Evolutionary conservation across 176 grass and related monocot genomes (phyloP), one percentile per base, ranked within the genome.

Genomic region (Zizania latifolia): DNA sequence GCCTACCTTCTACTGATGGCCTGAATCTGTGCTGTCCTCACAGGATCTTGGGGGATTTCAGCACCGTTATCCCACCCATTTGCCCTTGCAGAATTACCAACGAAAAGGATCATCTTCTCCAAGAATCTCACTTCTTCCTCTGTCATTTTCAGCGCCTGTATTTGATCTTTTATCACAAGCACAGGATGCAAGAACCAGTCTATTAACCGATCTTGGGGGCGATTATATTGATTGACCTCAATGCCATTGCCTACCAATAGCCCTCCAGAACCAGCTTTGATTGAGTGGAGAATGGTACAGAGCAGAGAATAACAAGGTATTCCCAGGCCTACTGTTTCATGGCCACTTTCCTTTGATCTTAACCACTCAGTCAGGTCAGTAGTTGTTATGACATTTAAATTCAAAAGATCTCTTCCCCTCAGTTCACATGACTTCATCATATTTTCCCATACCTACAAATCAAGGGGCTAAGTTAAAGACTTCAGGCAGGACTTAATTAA

Each of bases 141-240:
- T 4, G 77, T 81, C 82, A 97, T 82, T 23, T 75, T 89, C 28
- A 93, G 84, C 35, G 62, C 80, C 65, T 82, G 81, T 63, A 93
- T 93, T 40, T 97, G 93, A 34, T 97, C 93, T 38, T 90, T 93
- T 10, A 97, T 67, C 46, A 97, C 88, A 23, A 91, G 76, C 29
- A 97, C 67, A 37, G 93, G 93, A 53, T 97, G 88, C 57, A 97
- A 97, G 85, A 93, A 85, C 93, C 93, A 97, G 70, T 89, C 88
- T 11, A 97, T 32, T 60, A 97, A 61, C 69, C 74, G 78, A 58
- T 93, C 93, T 64, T 97, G 85, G 16, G 93, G 93, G 27, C 70
- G 84, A 76, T 97, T 91, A 4, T 81, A 72, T 35, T 90, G 85
- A 5, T 82, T 90, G 4, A 93, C 60, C 78, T 97, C 90, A 0